Conservation (phyloP, 208 protist genomes). For the Leishmania mexicana region DNA sequence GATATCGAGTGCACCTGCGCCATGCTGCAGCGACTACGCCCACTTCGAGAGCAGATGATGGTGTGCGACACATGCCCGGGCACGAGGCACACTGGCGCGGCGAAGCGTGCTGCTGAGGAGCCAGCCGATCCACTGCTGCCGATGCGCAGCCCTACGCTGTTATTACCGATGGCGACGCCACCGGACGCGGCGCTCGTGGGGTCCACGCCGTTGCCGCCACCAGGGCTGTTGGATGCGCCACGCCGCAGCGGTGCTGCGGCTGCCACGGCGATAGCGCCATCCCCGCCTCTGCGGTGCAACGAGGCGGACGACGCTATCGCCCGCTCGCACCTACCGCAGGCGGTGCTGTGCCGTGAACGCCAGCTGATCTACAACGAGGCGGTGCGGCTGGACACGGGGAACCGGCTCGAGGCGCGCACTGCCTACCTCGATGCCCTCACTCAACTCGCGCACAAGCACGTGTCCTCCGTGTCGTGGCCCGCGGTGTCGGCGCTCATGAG, state of each 20-base stretch:
- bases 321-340: slow-evolving; percentile 22
- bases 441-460: slow-evolving; percentile 26
- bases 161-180: too few relatives aligned
- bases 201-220: neutral
- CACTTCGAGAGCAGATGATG: slow-evolving; percentile 39
- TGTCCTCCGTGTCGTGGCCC: slow-evolving; percentile 39
- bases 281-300: neutral
- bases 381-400: slow-evolving; percentile 32
- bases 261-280: neutral
- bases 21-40: slow-evolving; percentile 39
- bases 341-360: slow-evolving; percentile 42
- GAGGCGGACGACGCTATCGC: neutral
- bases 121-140: neutral
- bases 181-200: neutral
- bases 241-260: neutral
- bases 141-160: neutral
- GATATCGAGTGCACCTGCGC: slow-evolving; percentile 50
- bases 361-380: slow-evolving; percentile 43
- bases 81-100: neutral
- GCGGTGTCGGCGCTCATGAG: slow-evolving; percentile 31
- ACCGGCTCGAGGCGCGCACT: slow-evolving; percentile 38
- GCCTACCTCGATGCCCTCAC: slow-evolving; percentile 57
- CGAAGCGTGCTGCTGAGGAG: neutral
- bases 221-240: neutral
- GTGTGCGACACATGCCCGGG: slow-evolving; percentile 26